phyloP scores from a whole-genome alignment of 176 grass and related monocot genomes.

The Chrysopogon serrulatus region DNA sequence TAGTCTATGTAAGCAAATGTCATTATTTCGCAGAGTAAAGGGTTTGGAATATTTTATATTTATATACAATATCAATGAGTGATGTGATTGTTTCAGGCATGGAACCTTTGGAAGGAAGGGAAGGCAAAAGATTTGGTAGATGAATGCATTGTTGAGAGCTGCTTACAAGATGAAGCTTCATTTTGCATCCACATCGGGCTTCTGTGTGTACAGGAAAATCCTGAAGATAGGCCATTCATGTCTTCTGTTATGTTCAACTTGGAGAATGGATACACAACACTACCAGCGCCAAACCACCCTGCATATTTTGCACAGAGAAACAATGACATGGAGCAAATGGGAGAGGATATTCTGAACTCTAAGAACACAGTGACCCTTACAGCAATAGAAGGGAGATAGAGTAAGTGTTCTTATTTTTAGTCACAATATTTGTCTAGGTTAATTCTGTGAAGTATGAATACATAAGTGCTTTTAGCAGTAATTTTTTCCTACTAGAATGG shows the following conservation, averaged over 20 bases:
- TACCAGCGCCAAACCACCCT: slow-evolving; percentile 7
- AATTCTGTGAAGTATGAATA: neutral
- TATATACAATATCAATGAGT: neutral
- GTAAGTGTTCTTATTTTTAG: neutral
- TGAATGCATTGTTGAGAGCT: slow-evolving; percentile 20
- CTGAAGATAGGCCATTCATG: slow-evolving; percentile 40
- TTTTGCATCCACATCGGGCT: slow-evolving; percentile 46
- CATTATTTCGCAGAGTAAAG: neutral
- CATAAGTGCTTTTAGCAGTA: neutral
- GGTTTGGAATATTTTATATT: neutral
- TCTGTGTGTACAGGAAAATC: slow-evolving; percentile 50
- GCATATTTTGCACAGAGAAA: slow-evolving; percentile 8
- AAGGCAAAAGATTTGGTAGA: slow-evolving; percentile 23
- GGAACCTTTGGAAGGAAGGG: slow-evolving; percentile 46
- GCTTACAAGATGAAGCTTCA: slow-evolving; percentile 16
- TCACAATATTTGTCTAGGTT: neutral
- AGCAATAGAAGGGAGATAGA: neutral
- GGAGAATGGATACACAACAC: slow-evolving; percentile 21
- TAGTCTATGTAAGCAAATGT: slow-evolving; percentile 32
- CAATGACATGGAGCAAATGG: neutral
- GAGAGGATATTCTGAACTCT: neutral
- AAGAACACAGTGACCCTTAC: neutral
- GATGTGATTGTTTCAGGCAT: slow-evolving; percentile 14
- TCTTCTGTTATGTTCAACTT: slow-evolving; percentile 25
- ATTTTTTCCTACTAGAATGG: neutral